A percentile compares a stretch with the other conserved stretches of the same genome.
phyloP scores from a whole-genome alignment of 441 rosid species.

The Brassica balearica region DNA sequence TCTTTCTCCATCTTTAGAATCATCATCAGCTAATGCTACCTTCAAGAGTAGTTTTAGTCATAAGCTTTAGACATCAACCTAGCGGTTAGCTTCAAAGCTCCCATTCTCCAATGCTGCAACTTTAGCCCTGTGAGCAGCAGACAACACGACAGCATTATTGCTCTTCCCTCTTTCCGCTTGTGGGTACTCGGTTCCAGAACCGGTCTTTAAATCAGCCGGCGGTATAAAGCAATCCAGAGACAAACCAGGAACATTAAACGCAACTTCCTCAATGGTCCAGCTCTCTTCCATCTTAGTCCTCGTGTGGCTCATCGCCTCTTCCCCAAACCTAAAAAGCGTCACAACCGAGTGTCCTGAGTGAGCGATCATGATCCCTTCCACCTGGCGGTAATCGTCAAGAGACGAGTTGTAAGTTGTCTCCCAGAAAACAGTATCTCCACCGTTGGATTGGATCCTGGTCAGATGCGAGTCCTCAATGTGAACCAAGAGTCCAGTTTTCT shows the following conservation, averaged over 20 bases:
- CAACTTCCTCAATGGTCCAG: constrained; percentile 94
- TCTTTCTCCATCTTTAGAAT: constrained; percentile 8
- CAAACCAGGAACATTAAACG: constrained; percentile 84
- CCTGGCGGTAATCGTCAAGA: constrained; percentile 76
- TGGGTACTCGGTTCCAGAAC: constrained; percentile 57
- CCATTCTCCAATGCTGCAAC: constrained; percentile 68
- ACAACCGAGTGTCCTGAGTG: constrained; percentile 83
- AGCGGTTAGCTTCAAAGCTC: constrained; percentile 28
- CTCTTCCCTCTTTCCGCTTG: constrained; percentile 67
- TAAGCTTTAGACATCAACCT: constrained; percentile 32
- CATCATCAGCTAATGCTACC: constrained; percentile 36
- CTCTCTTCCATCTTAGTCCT: constrained; percentile 94
- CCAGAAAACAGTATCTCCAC: constrained; percentile 89
- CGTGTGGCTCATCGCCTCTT: constrained; percentile 87
- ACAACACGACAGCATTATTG: constrained; percentile 32
- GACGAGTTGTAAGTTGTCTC: constrained; percentile 85
- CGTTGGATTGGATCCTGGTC: constrained; percentile 81
- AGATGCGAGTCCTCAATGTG: constrained; percentile 89
- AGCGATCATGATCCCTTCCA: constrained; percentile 93
- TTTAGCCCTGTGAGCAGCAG: constrained; percentile 66
- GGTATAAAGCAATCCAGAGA: constrained; percentile 88
- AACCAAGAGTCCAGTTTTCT: constrained; percentile 86
- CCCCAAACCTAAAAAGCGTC: constrained; percentile 86
- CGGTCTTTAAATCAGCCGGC: constrained; percentile 73
- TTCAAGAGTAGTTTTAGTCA: constrained; percentile 24